phyloP scores from a whole-genome alignment of 1,139 yeast species.

The Yamadazyma dendronema region DNA sequence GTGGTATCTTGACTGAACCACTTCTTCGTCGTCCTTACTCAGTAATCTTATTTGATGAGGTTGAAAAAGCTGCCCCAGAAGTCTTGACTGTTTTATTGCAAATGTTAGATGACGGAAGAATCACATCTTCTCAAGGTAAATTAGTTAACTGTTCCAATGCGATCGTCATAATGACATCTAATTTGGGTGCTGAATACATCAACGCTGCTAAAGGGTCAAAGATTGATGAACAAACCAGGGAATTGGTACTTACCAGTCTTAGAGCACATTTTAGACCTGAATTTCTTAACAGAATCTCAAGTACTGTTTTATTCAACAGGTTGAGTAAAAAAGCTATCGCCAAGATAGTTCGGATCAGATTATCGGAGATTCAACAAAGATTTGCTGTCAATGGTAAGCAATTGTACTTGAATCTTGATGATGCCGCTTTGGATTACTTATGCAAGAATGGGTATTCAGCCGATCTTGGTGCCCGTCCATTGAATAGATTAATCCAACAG shows the following conservation, averaged over 20 bases:
- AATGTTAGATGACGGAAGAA: conserved; percentile 93
- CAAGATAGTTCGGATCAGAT: conserved; percentile 84
- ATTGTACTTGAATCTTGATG: conserved; percentile 65
- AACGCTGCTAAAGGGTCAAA: conserved; percentile 64
- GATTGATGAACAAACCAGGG: conserved; percentile 65
- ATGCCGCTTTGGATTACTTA: conserved; percentile 76
- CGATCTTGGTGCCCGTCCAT: conserved; percentile 96
- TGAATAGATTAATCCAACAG: conserved; percentile 87
- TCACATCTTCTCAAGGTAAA: conserved; percentile 92
- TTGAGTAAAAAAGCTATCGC: conserved; percentile 87
- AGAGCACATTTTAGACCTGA: conserved; percentile 94
- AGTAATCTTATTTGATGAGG: conserved; percentile 91
- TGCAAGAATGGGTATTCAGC: conserved; percentile 85
- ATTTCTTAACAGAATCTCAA: conserved; percentile 91
- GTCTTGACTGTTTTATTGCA: conserved; percentile 89
- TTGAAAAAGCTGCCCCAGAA: conserved; percentile 99
- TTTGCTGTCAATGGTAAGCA: conserved; percentile 82
- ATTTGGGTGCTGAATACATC: conserved; percentile 91
- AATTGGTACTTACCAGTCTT: conserved; percentile 82
- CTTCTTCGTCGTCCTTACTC: conserved; percentile 90
- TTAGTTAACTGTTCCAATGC: conserved; percentile 90
- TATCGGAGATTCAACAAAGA: conserved; percentile 79
- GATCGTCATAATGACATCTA: conserved; percentile 94
- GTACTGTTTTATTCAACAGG: conserved; percentile 89
- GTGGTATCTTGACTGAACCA: conserved; percentile 93